A percentile compares a stretch with the other conserved stretches of the same genome.
Conservation (phyloP, 108 stramenopile species). For the Schizochytrium sp. region DNA sequence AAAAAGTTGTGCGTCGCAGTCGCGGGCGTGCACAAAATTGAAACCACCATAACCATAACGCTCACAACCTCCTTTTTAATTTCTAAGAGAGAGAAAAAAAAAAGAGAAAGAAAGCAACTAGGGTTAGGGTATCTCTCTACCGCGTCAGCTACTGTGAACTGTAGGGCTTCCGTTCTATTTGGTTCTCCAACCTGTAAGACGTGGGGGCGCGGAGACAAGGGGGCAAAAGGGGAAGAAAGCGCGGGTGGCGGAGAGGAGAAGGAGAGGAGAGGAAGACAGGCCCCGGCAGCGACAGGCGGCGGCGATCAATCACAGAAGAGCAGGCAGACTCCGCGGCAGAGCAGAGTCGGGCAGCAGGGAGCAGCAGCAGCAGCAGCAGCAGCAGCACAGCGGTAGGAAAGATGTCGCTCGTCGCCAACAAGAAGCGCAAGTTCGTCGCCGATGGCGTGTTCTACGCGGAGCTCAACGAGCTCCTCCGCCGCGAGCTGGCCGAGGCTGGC, state of each 20-base stretch:
- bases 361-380: too few species aligned
- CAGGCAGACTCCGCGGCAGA: too few species aligned
- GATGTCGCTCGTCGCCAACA: slow-evolving; percentile 53
- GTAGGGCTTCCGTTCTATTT: background rate
- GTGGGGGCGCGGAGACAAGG: too few species aligned
- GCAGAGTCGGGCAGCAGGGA: too few species aligned
- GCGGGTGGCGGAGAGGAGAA: too few species aligned
- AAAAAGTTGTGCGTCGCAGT: background rate
- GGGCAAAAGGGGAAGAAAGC: too few species aligned
- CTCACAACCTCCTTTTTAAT: background rate
- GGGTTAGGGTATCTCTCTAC: background rate
- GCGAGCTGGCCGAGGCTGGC: slow-evolving; percentile 93
- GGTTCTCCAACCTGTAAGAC: background rate
- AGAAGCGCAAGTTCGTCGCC: slow-evolving; percentile 99
- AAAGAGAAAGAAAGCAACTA: background rate
- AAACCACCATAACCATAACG: background rate
- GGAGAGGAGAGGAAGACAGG: too few species aligned
- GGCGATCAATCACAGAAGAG: too few species aligned
- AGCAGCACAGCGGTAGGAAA: too few species aligned
- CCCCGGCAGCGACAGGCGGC: too few species aligned
- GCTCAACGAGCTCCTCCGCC: slow-evolving; percentile 93
- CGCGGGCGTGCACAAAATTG: background rate
- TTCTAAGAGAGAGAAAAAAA: too few species aligned
- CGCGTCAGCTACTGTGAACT: background rate
- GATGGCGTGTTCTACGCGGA: slow-evolving; percentile 99